Conservation (phyloP, 495 filamentous ascomycete species). For the Neurospora sp. region DNA sequence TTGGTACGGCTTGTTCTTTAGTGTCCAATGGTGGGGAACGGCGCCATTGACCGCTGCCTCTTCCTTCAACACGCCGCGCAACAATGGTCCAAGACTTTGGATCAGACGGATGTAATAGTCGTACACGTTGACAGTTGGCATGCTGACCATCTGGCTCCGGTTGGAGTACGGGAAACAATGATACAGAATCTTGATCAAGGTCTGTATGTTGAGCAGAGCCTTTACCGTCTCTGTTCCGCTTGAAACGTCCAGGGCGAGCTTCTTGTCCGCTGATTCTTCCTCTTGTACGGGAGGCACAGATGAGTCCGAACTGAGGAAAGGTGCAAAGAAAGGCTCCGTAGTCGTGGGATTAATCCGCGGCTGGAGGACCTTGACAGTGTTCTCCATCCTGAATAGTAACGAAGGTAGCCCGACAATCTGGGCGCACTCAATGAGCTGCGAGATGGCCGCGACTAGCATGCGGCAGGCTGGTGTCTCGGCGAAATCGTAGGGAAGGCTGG, state of each 20-base stretch:
- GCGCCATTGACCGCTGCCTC: constrained; percentile 53
- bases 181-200: constrained; percentile 59
- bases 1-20: background rate
- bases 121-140: constrained; percentile 67
- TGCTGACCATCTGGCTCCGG: constrained; percentile 24
- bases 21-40: constrained; percentile 36
- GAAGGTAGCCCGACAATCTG: constrained; percentile 75
- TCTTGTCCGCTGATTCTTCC: background rate
- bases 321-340: constrained; percentile 47
- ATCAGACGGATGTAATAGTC: constrained; percentile 67
- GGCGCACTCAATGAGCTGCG: constrained; percentile 71
- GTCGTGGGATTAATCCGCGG: constrained; percentile 45
- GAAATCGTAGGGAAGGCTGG: constrained; percentile 68
- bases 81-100: constrained; percentile 60
- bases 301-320: constrained; percentile 35
- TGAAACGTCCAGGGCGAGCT: constrained; percentile 24
- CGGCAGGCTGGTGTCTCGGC: constrained; percentile 53
- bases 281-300: constrained; percentile 6
- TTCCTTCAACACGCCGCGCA: constrained; percentile 73
- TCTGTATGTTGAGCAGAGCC: constrained; percentile 63
- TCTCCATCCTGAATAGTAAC: constrained; percentile 61
- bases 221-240: constrained; percentile 68
- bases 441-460: constrained; percentile 60
- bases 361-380: constrained; percentile 53
- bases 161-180: constrained; percentile 61